Evolutionary conservation across 305 asterid species (phyloP).

Genomic region (Salvia sclarea): DNA sequence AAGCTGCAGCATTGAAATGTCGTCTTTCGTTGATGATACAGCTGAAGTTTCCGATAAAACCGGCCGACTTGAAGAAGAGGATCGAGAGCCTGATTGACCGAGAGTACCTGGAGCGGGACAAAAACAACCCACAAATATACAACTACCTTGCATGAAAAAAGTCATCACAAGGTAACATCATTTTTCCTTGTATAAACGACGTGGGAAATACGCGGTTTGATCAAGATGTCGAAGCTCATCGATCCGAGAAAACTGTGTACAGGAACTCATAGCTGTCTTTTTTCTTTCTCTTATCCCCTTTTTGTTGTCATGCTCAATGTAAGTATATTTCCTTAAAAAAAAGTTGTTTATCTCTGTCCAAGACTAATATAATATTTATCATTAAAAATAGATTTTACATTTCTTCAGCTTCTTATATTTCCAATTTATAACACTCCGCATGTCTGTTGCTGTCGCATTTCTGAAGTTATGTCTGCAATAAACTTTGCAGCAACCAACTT

Average conservation of each 20-base stretch:
- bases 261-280: conserved; percentile 43
- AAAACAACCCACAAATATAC: conserved; percentile 83
- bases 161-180: conserved; percentile 19
- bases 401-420: not conserved
- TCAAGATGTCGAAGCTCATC: conserved; percentile 17
- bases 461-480: too few species aligned
- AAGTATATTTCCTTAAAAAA: conserved; percentile 31
- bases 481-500: too few species aligned
- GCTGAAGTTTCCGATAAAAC: conserved; percentile 95
- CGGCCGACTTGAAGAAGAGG: conserved; percentile 94
- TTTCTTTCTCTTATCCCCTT: not conserved
- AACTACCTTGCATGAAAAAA: conserved; percentile 71
- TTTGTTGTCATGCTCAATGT: conserved; percentile 40
- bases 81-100: conserved; percentile 95
- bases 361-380: conserved; percentile 9
- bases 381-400: conserved; percentile 3
- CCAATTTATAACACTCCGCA: not conserved
- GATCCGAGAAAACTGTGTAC: conserved; percentile 54
- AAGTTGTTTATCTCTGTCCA: conserved; percentile 15
- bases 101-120: conserved; percentile 91
- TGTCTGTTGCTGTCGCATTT: not conserved
- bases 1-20: not conserved
- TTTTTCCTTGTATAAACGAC: conserved; percentile 37
- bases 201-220: conserved; percentile 27
- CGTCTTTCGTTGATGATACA: conserved; percentile 39